Evolutionary conservation across 2,329 filamentous ascomycete genomes (phyloP), one percentile per base, ranked within the genome.

Genomic region (Xylariaceae sp.): DNA sequence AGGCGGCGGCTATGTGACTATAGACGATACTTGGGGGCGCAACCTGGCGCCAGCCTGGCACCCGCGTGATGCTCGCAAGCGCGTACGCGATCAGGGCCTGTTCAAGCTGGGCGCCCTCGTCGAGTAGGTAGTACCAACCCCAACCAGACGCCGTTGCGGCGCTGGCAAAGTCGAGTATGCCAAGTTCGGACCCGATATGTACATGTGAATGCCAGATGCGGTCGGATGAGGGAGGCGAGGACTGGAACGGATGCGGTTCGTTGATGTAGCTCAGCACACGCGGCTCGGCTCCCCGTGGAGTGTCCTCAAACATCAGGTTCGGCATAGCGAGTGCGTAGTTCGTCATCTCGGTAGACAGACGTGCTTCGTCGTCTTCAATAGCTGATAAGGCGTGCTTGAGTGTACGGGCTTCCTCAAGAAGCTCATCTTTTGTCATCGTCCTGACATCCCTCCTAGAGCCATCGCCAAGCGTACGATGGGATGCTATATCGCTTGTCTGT

Each of bases 51-150:
- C 91, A 99, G 47, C 89, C 89, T 60, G 55, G 56, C 4, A 53
- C 19, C 12, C 58, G 58, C 52, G 85, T 83, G 8, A 89, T 88
- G 1, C 88, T 81, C 9, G 80, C 78, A 2, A 97, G 78, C 0
- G 94, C 86, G 70, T 95, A 96, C 69, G 92, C 87, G 12, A 97
- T 76, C 2, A 99, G 80, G 0, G 94, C 94, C 68, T 97, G 92
- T 72, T 99, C 94, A n/a, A 99, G 80, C 69, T 94, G 83, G 0
- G 92, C 92, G 8, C 85, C 94, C 66, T 95, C 92, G 67, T 92
- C 89, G n/a, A 89, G 77, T 10, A 99, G 83, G 72, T 91, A 97
- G 74, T 99, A 99, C 89, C 91, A 99, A 1, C 94, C 94, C 92
- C 92, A 99, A 36, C 94, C 94, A 3, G 87, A 89, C 1, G 89